phyloP scores from a whole-genome alignment of 169 alveolate species.

The Eimeria sp. region DNA sequence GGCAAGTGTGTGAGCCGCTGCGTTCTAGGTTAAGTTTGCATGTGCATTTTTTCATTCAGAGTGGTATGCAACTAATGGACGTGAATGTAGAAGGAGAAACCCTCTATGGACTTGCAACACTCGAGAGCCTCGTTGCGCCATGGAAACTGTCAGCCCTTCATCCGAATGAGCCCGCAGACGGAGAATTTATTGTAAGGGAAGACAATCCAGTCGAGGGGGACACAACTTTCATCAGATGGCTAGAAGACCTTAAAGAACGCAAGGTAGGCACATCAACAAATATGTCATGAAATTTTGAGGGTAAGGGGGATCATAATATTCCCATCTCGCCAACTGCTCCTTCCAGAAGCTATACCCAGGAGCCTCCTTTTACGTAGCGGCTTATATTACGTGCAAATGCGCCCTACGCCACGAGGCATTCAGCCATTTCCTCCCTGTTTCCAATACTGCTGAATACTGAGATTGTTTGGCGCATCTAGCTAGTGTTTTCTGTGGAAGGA shows the following conservation, averaged over 20 bases:
- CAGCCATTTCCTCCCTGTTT: too few relatives aligned
- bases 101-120: conserved; percentile 37
- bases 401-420: not conserved
- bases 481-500: not conserved
- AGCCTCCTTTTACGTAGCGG: not conserved
- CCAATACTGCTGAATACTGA: not conserved
- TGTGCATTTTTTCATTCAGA: not conserved
- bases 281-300: not conserved
- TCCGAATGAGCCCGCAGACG: conserved; percentile 41
- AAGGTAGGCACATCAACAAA: conserved; percentile 1
- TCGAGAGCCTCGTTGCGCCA: conserved; percentile 63
- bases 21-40: not conserved
- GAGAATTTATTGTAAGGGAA: conserved; percentile 47
- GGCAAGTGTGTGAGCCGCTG: not conserved
- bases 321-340: not conserved
- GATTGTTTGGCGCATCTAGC: not conserved
- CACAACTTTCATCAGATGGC: conserved; percentile 11
- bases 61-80: conserved; percentile 45
- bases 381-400: not conserved
- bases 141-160: conserved; percentile 50
- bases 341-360: not conserved
- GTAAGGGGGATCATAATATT: not conserved
- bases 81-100: conserved; percentile 14
- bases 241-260: conserved; percentile 16
- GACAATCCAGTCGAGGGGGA: conserved; percentile 29